A percentile compares a stretch with the other conserved stretches of the same genome.
These are phyloP conservation scores for Lichtheimia ramosa DNA, from an alignment of 371 early-diverging fungal genomes.

Conservation along the genomic window DNA sequence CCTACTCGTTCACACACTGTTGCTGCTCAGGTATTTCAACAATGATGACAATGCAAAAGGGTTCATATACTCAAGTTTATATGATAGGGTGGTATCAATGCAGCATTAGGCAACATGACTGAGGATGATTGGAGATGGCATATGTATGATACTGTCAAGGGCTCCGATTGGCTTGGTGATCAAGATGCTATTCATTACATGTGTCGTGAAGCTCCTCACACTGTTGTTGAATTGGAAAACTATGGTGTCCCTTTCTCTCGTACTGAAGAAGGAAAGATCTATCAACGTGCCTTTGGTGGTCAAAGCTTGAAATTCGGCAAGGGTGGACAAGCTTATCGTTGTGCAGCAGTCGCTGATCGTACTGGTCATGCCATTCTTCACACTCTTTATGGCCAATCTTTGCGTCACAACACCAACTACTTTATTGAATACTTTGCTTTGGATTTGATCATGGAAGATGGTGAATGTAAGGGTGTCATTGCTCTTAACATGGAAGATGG, in stretches of 20 bases:
- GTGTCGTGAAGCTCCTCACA: conserved; percentile 96
- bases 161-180: conserved; percentile 97
- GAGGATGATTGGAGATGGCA: conserved; percentile 99
- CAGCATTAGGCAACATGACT: conserved; percentile 98
- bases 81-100: conserved; percentile 94
- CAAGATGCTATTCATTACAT: conserved; percentile 99
- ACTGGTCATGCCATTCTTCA: conserved; percentile 97
- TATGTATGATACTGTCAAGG: conserved; percentile 99
- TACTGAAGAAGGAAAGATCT: conserved; percentile 95
- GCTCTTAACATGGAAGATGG: conserved; percentile 98
- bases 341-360: conserved; percentile 97
- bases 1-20: conserved; percentile 98
- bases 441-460: conserved; percentile 98
- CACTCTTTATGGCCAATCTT: conserved; percentile 96
- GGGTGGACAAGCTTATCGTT: conserved; percentile 96
- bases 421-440: conserved; percentile 98
- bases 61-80: neutral
- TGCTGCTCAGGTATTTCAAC: conserved; percentile 92
- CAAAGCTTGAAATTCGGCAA: conserved; percentile 92
- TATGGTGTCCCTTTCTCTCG: conserved; percentile 98
- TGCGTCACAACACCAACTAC: conserved; percentile 93
- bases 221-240: conserved; percentile 96
- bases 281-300: conserved; percentile 98
- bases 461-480: conserved; percentile 94
- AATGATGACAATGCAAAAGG: neutral